phyloP scores from a whole-genome alignment of 441 rosid species.

The Euphorbia celastroides region DNA sequence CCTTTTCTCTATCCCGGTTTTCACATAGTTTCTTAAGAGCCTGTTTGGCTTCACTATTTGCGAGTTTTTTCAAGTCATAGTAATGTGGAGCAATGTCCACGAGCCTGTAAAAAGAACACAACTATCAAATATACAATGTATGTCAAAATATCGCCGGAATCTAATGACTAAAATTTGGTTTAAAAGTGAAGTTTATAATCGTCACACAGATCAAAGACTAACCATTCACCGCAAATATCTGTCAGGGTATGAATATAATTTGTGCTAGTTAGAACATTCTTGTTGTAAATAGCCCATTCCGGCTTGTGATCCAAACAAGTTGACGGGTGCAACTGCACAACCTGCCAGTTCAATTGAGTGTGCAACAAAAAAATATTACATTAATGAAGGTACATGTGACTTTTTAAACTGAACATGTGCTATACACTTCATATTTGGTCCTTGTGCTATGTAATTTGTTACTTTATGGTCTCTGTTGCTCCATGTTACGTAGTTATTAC shows the following conservation, averaged over 20 bases:
- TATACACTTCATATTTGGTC: too few relatives aligned
- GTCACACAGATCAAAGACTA: too few relatives aligned
- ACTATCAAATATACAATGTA: too few relatives aligned
- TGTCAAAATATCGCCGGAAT: too few relatives aligned
- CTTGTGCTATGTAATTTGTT: too few relatives aligned
- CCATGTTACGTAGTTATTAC: too few relatives aligned
- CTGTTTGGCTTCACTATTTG: constrained; percentile 86
- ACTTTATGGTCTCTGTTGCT: too few relatives aligned
- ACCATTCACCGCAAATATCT: constrained; percentile 97
- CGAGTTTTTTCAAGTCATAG: constrained; percentile 74
- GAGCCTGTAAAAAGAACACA: constrained; percentile 43
- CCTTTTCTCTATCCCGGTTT: constrained; percentile 71
- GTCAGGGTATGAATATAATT: constrained; percentile 88
- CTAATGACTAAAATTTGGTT: too few relatives aligned
- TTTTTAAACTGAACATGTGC: too few relatives aligned
- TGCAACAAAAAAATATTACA: too few relatives aligned
- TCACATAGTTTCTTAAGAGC: constrained; percentile 86
- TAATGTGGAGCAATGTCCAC: constrained; percentile 83
- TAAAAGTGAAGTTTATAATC: neutral
- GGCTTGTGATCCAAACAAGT: constrained; percentile 96
- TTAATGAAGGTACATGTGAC: too few relatives aligned
- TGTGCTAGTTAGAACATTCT: constrained; percentile 81
- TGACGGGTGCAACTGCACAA: constrained; percentile 95
- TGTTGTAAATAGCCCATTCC: constrained; percentile 93
- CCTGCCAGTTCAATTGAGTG: constrained; percentile 36